These are phyloP conservation scores for Aeschynomene evenia DNA, from an alignment of 306 rosid species.

Conservation along the genomic window DNA sequence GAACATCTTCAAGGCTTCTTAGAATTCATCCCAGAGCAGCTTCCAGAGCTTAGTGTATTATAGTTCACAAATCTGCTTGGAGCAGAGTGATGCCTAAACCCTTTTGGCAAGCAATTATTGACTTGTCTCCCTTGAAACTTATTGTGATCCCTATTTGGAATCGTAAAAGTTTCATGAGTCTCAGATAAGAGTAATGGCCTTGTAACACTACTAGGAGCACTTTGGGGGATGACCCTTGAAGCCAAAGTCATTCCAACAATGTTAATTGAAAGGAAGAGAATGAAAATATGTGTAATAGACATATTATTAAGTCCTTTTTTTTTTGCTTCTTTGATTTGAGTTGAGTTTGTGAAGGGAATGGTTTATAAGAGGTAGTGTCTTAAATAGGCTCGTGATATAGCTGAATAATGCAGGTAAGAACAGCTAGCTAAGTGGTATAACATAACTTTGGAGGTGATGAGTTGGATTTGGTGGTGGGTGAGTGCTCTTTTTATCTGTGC, in stretches of 20 bases:
- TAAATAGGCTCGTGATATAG: conserved; percentile 82
- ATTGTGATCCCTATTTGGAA: conserved; percentile 40
- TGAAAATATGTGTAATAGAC: conserved; percentile 39
- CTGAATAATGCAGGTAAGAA: conserved; percentile 40
- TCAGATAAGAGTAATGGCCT: conserved; percentile 53
- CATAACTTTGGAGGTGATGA: conserved; percentile 37
- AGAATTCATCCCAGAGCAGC: conserved; percentile 40
- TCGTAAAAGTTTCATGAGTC: conserved; percentile 37
- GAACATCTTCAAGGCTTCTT: conserved; percentile 46
- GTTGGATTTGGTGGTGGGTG: conserved; percentile 58
- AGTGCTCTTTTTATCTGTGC: conserved; percentile 37
- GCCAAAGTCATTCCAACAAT: conserved; percentile 40
- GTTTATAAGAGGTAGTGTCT: conserved; percentile 33
- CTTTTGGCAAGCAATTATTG: conserved; percentile 73
- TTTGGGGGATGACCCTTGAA: conserved; percentile 59
- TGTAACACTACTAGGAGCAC: conserved; percentile 76
- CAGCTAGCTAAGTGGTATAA: conserved; percentile 39
- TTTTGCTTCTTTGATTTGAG: background rate
- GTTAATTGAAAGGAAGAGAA: conserved; percentile 37
- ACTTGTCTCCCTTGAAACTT: conserved; percentile 44
- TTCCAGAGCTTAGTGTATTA: conserved; percentile 41
- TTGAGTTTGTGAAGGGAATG: conserved; percentile 13
- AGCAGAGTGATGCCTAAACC: conserved; percentile 68
- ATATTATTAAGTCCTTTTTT: background rate
- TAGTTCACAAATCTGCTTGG: conserved; percentile 80